Evolutionary conservation across 2,329 filamentous ascomycete species (phyloP).

Genomic region (Colletotrichum higginsianum): DNA sequence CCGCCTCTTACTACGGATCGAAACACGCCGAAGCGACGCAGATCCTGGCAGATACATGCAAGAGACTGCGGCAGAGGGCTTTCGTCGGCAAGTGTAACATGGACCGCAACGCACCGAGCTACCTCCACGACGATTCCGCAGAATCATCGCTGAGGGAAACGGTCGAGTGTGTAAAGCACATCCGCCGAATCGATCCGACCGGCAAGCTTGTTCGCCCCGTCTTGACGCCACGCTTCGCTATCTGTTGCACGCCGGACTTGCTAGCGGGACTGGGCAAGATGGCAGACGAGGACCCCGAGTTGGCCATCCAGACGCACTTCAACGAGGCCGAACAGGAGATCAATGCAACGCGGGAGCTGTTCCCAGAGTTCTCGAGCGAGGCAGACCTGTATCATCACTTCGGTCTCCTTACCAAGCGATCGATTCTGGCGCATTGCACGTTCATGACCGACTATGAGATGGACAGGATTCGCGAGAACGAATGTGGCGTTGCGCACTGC

Average conservation of each 20-base stretch:
- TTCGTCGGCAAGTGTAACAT: constrained; percentile 76
- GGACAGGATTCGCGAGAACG: constrained; percentile 58
- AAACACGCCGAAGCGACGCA: constrained; percentile 70
- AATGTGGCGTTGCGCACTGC: constrained; percentile 75
- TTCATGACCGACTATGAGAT: constrained; percentile 72
- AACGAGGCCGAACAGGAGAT: constrained; percentile 76
- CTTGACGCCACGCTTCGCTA: constrained; percentile 73
- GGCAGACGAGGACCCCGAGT: constrained; percentile 59
- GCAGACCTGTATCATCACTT: constrained; percentile 72
- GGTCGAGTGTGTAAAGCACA: constrained; percentile 62
- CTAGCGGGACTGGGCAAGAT: constrained; percentile 70
- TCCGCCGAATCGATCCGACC: constrained; percentile 61
- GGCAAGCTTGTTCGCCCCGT: constrained; percentile 63
- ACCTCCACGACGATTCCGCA: constrained; percentile 63
- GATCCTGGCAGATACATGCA: constrained; percentile 69
- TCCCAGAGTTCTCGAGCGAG: constrained; percentile 69
- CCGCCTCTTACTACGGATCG: constrained; percentile 73
- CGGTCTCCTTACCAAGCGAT: constrained; percentile 66
- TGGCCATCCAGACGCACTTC: constrained; percentile 78
- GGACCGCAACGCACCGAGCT: constrained; percentile 69
- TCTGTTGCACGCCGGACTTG: constrained; percentile 70
- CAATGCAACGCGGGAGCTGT: constrained; percentile 66
- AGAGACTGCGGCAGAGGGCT: constrained; percentile 69
- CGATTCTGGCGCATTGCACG: constrained; percentile 78
- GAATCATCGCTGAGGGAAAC: constrained; percentile 66